Evolutionary conservation across 1,139 yeast genomes (phyloP), one percentile per base, ranked within the genome.

Genomic region (Yamadazyma diddensiae): DNA sequence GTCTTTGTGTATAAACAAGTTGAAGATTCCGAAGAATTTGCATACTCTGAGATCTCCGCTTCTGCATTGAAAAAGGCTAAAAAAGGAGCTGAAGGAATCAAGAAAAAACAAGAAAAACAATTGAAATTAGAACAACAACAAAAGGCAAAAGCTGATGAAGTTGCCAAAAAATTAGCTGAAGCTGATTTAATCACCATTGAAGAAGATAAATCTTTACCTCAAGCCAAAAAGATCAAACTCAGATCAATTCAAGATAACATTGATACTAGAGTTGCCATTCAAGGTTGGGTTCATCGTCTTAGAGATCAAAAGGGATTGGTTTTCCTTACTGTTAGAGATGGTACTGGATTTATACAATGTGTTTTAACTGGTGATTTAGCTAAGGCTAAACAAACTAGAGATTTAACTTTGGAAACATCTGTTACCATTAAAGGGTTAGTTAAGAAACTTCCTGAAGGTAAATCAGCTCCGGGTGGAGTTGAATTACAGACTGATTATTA

Each of bases 251-350:
- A 70, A 37, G 71, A 66, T 3, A 55, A 64, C 54, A 62, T 82
- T 26, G 82, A 73, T 32, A 47, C 67, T 40, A 79, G 98, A 57
- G 87, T 88, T 36, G 58, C 70, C 39, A 82, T 90, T 26, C 80
- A 79, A 46, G 99, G 98, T 41, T 94, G 99, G 99, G 73, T 94
- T 42, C 99, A 94, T 63, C 84, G 98, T 59, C 72, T 92, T 53
- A 81, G 99, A 61, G 53, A 79, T 33, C 97, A 92, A 63, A 94
- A 94, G 69, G 96, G 95, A 24, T 75, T 87, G 34, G 94, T 85
- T 12, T 94, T 94, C 58, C 59, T 94, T 41, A 92, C 94, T 27
- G 70, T 94, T 52, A 81, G 99, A 70, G 99, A 94, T 57, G 99
- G 99, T 48, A 70, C 92, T 29, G 98, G 98, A 2, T 87, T 56